These are phyloP conservation scores for Mortierella sp. DNA, from an alignment of 371 early-diverging fungal genomes.

Conservation along the genomic window DNA sequence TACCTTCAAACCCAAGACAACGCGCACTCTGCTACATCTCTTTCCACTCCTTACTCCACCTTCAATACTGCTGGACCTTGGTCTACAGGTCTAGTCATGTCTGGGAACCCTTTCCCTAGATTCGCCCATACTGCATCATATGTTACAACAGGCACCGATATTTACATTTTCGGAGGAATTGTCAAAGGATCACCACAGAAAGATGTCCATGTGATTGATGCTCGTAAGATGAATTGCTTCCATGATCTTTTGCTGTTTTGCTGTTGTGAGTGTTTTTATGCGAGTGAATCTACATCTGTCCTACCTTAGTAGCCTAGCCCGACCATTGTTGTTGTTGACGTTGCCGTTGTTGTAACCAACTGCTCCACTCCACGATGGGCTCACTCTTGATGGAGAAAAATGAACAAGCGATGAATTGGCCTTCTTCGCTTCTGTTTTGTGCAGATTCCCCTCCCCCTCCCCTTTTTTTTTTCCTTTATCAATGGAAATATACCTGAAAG, in stretches of 20 bases:
- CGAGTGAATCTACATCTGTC: no score
- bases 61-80: constrained; percentile 27
- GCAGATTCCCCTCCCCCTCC: no score
- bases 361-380: constrained; percentile 1
- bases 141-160: constrained; percentile 61
- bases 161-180: constrained; percentile 72
- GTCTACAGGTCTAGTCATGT: constrained; percentile 33
- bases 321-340: neutral
- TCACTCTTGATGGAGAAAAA: constrained; percentile 1
- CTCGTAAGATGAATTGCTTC: constrained; percentile 60
- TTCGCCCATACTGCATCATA: constrained; percentile 69
- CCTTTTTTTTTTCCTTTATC: neutral
- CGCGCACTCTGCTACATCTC: constrained; percentile 22
- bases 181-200: constrained; percentile 63
- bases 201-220: constrained; percentile 72
- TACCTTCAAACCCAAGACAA: constrained; percentile 14
- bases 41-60: constrained; percentile 38
- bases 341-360: neutral
- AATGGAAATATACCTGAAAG: neutral
- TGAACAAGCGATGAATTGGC: neutral
- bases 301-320: neutral
- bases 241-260: neutral
- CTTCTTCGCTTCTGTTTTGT: neutral
- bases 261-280: no score
- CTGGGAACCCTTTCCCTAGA: constrained; percentile 63